Evolutionary conservation across 2,329 filamentous ascomycete genomes (phyloP).

Genomic region (Lachnellula willkommii): DNA sequence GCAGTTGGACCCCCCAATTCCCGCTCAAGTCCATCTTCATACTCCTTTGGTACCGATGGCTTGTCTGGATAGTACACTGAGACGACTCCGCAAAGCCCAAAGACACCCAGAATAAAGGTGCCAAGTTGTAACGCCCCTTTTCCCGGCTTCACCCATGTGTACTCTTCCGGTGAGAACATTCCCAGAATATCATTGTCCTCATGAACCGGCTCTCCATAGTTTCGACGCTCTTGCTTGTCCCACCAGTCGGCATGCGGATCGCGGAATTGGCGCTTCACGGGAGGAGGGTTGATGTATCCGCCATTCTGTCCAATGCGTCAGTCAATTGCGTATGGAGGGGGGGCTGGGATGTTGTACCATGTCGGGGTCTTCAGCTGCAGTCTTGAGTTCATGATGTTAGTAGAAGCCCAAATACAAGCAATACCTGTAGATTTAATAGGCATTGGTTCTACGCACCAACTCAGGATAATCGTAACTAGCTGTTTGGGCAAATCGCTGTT

Average conservation of each 20-base stretch:
- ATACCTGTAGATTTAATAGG: background rate
- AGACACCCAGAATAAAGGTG: conserved; percentile 57
- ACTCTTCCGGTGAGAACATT: conserved; percentile 83
- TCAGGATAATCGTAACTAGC: conserved; percentile 24
- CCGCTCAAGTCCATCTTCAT: conserved; percentile 64
- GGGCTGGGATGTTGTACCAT: conserved; percentile 46
- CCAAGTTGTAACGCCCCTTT: conserved; percentile 66
- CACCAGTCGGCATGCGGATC: conserved; percentile 94
- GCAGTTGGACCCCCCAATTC: conserved; percentile 69
- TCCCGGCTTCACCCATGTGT: conserved; percentile 71
- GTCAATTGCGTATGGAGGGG: conserved; percentile 1
- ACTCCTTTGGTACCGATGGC: conserved; percentile 63
- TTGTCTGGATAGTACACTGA: conserved; percentile 67
- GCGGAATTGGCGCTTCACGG: conserved; percentile 82
- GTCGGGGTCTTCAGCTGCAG: conserved; percentile 59
- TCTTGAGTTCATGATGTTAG: conserved; percentile 25
- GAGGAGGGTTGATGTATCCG: conserved; percentile 73
- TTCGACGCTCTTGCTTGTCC: conserved; percentile 95
- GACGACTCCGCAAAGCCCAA: conserved; percentile 63
- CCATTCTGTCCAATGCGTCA: conserved; percentile 56
- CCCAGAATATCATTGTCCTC: conserved; percentile 93
- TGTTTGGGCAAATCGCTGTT: conserved; percentile 41
- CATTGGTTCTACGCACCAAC: conserved; percentile 22
- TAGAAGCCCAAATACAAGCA: background rate
- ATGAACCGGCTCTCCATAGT: conserved; percentile 93